Evolutionary conservation across 2,329 filamentous ascomycete species (phyloP), one percentile per base, ranked within the genome.

Genomic region (Verticillium nubilum): DNA sequence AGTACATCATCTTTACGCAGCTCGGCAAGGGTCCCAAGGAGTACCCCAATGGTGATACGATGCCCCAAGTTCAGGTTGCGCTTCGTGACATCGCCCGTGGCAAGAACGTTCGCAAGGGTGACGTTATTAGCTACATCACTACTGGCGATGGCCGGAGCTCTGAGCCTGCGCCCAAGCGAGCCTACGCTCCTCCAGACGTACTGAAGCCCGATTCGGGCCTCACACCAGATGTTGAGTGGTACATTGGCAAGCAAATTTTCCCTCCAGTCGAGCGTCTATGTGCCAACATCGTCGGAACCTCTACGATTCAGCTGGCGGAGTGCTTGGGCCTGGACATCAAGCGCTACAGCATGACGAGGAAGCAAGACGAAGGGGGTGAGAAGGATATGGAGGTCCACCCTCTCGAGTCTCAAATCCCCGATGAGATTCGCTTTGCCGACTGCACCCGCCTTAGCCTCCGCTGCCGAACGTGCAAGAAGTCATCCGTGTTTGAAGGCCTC

Each of bases 1-100:
- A 97, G 78, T 99, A 98, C 77, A 96, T 93, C 67, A 99, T 99
- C 72, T 97, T 92, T 75, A 98, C 94, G 7, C 96, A 98, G 80
- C 90, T 99, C 59, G 95, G 95, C 66, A 99, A 99, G 73, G 85
- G 88, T 33, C 95, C 95, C 2, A 88, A 89, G 63, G 93, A 98
- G 64, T 99, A 99, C 68, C 94, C 94, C 58, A 97, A 97, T 70
- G 90, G 88, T 58, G 91, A 94, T 71, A 90, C 87, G 47, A 98
- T 99, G 95, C 95, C 95, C 3, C 94, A 97, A 60, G 94, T 97
- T 1, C 95, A 99, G 72, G 95, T 99, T 6, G 95, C 95, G 7
- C 82, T 98, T 25, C 89, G 92, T 47, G 91, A 96, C 64, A 84
- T 96, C 61, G 89, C 90, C 17, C 88, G 90, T 61, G 95, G 95